phyloP scores from a whole-genome alignment of 225 moss, liverwort and hornwort species.

The Climacium dendroides region DNA sequence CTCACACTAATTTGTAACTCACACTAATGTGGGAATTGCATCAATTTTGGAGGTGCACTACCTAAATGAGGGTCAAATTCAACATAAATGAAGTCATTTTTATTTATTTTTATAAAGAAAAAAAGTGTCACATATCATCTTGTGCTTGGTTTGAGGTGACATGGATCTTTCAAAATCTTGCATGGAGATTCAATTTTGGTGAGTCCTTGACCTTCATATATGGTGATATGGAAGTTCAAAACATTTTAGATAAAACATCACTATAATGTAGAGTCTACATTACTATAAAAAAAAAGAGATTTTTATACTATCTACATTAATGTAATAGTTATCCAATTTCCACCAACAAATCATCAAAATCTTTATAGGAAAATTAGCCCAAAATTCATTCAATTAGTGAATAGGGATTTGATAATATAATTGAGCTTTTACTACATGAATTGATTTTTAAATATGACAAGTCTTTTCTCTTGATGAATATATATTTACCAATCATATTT shows the following conservation, averaged over 20 bases:
- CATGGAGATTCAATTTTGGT: rapidly evolving
- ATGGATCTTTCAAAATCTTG: rapidly evolving
- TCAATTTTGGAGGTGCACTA: not conserved
- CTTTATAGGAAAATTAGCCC: too few relatives aligned
- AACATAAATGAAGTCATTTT: not conserved
- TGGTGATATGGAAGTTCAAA: not conserved
- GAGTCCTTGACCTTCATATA: not conserved
- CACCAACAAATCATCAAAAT: not conserved
- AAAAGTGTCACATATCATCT: not conserved
- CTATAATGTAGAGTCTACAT: rapidly evolving
- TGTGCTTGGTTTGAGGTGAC: not conserved
- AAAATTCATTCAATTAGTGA: not conserved
- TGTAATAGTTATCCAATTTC: not conserved
- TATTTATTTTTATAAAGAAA: not conserved
- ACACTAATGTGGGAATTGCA: not conserved
- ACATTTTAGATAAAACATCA: not conserved
- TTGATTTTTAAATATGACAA: not conserved
- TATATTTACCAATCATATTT: not conserved
- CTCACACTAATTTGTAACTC: not conserved
- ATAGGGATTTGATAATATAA: rapidly evolving
- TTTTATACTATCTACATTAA: not conserved
- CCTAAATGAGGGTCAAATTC: not conserved
- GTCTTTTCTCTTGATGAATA: too few relatives aligned
- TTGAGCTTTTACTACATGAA: rapidly evolving
- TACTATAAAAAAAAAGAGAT: not conserved